A percentile compares a stretch with the other conserved stretches of the same genome.
These are phyloP conservation scores for Colletotrichum kahawae DNA, from an alignment of 2,329 filamentous ascomycete species.

Conservation along the genomic window DNA sequence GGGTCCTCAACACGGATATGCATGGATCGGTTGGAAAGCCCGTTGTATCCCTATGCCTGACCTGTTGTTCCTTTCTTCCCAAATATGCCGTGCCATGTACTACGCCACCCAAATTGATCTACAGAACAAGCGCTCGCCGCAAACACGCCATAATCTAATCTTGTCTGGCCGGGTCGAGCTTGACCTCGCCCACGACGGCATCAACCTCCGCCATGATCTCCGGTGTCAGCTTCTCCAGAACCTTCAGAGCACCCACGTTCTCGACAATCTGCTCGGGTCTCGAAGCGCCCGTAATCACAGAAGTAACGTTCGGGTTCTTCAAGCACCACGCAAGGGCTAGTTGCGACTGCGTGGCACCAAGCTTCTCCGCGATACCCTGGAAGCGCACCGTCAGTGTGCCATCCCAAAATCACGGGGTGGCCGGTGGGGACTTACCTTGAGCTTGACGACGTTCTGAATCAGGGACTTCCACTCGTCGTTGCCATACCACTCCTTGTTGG, in stretches of 20 bases:
- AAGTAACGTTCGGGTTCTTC: constrained; percentile 58
- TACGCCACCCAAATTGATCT: not conserved
- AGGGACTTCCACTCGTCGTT: constrained; percentile 61
- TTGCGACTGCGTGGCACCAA: constrained; percentile 58
- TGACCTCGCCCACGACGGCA: constrained; percentile 33
- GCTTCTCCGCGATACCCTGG: constrained; percentile 58
- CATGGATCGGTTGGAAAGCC: not conserved
- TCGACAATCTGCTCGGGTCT: constrained; percentile 56
- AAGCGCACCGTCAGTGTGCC: not conserved
- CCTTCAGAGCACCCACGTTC: constrained; percentile 51
- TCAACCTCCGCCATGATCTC: constrained; percentile 58
- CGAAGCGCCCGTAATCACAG: constrained; percentile 58
- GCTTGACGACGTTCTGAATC: constrained; percentile 48
- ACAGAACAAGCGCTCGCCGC: not conserved
- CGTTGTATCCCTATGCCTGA: not conserved
- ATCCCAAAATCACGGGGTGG: not conserved
- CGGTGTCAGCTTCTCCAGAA: constrained; percentile 53
- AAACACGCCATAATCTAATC: constrained; percentile 16
- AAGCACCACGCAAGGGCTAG: constrained; percentile 59
- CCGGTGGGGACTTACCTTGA: constrained; percentile 32
- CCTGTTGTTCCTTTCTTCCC: not conserved
- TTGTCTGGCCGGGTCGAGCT: constrained; percentile 24
- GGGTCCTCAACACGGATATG: not conserved
- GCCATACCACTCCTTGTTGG: constrained; percentile 54
- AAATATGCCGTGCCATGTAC: not conserved